Base-by-base conservation (phyloP, 169 alveolate species). In the Plasmodium chabaudi region DNA sequence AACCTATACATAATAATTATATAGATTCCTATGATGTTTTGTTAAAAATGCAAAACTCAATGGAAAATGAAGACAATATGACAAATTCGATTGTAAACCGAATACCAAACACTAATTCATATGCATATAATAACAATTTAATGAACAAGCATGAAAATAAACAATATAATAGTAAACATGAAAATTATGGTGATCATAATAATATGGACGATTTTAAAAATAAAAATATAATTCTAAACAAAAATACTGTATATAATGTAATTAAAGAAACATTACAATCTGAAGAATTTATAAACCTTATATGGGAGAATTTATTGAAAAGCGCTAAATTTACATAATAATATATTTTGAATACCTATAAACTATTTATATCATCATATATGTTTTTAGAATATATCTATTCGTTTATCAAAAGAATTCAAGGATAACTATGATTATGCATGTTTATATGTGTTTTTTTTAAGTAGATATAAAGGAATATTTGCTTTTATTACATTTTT, bases 241-340 rank as follows among this genome's bases (percentile, higher is more conserved):
- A 53, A 63, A 74, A 61, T 34, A 44, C 60, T 56, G 60, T 74
- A 47, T 73, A 61, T 61, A 74, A 74, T 27, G 69, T 74, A 25
- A 74, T 74, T 53, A 74, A 47, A 65, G 88, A 74, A 53, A 74
- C 73, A n/a, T 74, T 74, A 17, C 88, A 74, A 55, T 74, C 88
- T 10, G 88, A 74, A 34, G 88, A 74, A 53, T 74, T 74, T 74
- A 64, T 74, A 9, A 60, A 61, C 49, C 47, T 74, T 27, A 34
- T 74, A 53, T 74, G 88, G 88, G 17, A 74, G 12, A 74, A 74
- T 34, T 55, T 74, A 65, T 17, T 60, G 49, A 46, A 4, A 7
- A 73, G 61, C 10, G 34, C 56, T 42, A 57, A 59, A 23, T 21
- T 73, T 27, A 25, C 49, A 44, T 72, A 51, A 55, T 13, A 23